Conservation (phyloP, 257 asterid species). For the Solanum rostratum region DNA sequence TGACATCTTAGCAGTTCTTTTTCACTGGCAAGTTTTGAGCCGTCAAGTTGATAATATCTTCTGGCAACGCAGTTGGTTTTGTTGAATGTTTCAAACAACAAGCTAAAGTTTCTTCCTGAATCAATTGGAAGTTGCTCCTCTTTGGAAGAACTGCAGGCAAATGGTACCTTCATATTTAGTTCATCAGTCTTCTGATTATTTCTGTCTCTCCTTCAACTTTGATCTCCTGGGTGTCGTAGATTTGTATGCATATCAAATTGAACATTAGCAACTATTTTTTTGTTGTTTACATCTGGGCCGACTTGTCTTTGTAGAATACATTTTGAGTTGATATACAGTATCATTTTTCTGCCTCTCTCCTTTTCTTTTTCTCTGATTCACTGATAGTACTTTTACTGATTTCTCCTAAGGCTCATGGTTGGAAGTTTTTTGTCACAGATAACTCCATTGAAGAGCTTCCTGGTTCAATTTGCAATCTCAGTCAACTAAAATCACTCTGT, state of each 20-base stretch:
- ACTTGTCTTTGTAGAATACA: neutral
- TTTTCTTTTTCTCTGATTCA: neutral
- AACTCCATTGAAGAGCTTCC: slow-evolving; percentile 88
- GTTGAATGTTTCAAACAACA: slow-evolving; percentile 79
- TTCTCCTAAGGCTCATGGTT: neutral
- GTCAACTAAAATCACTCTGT: slow-evolving; percentile 79
- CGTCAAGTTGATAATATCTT: neutral
- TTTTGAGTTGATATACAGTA: neutral
- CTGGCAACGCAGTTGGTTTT: slow-evolving; percentile 65
- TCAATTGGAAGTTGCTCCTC: slow-evolving; percentile 95
- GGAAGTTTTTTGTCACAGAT: slow-evolving; percentile 31
- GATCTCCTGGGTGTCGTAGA: neutral
- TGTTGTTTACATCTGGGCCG: neutral
- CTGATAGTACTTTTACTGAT: neutral
- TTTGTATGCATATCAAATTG: neutral
- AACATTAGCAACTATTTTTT: neutral
- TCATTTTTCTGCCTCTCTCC: neutral
- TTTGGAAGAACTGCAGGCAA: slow-evolving; percentile 92
- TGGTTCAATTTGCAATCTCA: slow-evolving; percentile 72
- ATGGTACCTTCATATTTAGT: slow-evolving; percentile 44
- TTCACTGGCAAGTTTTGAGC: neutral
- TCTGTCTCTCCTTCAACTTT: neutral
- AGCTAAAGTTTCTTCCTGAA: slow-evolving; percentile 73
- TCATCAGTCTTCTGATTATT: slow-evolving; percentile 1
- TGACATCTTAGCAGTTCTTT: neutral